Conservation (phyloP, 2,329 filamentous ascomycete genomes). For the Colletotrichum echinochloae region DNA sequence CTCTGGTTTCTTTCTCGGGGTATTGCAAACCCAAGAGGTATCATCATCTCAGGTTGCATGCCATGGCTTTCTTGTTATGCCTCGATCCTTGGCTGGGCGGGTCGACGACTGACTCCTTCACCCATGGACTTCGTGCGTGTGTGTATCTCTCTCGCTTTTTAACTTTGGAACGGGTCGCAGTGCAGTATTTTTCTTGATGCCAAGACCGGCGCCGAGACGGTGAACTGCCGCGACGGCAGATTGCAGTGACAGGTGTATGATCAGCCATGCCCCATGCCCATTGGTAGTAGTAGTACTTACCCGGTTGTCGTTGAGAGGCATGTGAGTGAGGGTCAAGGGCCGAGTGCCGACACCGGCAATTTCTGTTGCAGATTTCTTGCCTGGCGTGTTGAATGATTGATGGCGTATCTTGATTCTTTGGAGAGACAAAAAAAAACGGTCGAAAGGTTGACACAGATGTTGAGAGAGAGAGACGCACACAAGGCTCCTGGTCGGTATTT, state of each 20-base stretch:
- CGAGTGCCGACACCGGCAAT: conserved; percentile 35
- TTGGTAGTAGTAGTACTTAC: background rate
- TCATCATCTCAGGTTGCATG: conserved; percentile 34
- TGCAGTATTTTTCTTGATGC: background rate
- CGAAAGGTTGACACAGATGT: background rate
- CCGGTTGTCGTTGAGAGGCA: background rate
- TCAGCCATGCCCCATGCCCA: conserved; percentile 3
- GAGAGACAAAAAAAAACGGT: background rate
- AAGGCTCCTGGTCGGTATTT: no score
- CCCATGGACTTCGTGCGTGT: background rate
- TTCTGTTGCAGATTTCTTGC: background rate
- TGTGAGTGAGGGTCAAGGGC: conserved; percentile 1
- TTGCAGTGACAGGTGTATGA: conserved; percentile 8
- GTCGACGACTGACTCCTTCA: background rate
- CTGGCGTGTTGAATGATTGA: background rate
- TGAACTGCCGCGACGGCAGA: conserved; percentile 3
- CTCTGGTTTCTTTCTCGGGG: conserved; percentile 18
- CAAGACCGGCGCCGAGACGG: conserved; percentile 4
- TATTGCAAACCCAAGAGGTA: conserved; percentile 38
- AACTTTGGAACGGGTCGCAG: no score
- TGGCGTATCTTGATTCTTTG: background rate
- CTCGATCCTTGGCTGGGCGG: conserved; percentile 11
- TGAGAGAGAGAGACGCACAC: background rate
- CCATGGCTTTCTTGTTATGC: conserved; percentile 9
- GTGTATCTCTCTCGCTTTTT: background rate